A percentile compares a stretch with the other conserved stretches of the same genome.
Evolutionary conservation across 352 stramenopile genomes (phyloP).

Genomic region (Phytophthora sp.): DNA sequence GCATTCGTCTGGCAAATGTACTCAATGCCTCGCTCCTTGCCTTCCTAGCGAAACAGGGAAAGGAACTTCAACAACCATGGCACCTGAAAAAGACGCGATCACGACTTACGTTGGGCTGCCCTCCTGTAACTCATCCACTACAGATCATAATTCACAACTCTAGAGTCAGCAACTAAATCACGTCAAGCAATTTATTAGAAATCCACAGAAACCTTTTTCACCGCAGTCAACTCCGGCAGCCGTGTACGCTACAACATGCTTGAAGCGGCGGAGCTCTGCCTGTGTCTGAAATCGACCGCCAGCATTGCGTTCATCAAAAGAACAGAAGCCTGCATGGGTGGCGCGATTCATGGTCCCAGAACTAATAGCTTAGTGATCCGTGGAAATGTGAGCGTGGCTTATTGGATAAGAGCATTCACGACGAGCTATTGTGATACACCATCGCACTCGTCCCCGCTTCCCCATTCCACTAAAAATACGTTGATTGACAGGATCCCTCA

Average conservation of each 20-base stretch:
- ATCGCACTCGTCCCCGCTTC: constrained; percentile 12
- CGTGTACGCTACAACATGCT: constrained; percentile 68
- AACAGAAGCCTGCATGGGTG: constrained; percentile 70
- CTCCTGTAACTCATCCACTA: constrained; percentile 48
- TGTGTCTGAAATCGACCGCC: constrained; percentile 77
- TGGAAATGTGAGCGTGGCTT: neutral
- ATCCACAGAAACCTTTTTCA: constrained; percentile 45
- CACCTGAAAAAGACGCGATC: too few relatives aligned
- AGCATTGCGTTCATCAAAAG: constrained; percentile 81
- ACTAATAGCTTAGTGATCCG: constrained; percentile 4
- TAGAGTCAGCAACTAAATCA: too few relatives aligned
- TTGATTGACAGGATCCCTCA: neutral
- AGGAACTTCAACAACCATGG: too few relatives aligned
- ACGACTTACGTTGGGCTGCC: constrained; percentile 50
- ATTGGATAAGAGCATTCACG: constrained; percentile 25
- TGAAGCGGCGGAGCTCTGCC: constrained; percentile 78
- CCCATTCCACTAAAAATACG: constrained; percentile 34
- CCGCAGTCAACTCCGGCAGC: constrained; percentile 54
- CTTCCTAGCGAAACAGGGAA: too few relatives aligned
- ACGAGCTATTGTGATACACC: constrained; percentile 19
- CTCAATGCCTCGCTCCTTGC: constrained; percentile 58
- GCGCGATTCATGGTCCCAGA: constrained; percentile 52
- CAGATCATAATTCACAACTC: neutral
- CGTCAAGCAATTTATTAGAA: neutral
- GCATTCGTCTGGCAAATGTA: constrained; percentile 64